phyloP scores from a whole-genome alignment of 306 rosid species.

The Prunus padus region DNA sequence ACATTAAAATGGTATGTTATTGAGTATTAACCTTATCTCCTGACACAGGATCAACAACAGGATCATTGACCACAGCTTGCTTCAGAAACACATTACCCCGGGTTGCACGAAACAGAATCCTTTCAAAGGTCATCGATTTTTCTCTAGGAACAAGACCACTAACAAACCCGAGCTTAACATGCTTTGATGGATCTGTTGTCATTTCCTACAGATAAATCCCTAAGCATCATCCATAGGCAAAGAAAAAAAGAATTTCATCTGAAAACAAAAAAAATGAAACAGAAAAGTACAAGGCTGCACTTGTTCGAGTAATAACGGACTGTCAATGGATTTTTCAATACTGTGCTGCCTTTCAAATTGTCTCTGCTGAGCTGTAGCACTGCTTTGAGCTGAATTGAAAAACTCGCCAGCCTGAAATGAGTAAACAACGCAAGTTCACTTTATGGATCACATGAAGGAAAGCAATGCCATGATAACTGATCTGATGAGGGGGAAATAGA shows the following conservation, averaged over 20 bases:
- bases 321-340: slow-evolving; percentile 62
- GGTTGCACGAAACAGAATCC: slow-evolving; percentile 75
- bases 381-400: slow-evolving; percentile 59
- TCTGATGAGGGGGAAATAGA: too few relatives aligned
- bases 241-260: slow-evolving; percentile 11
- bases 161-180: slow-evolving; percentile 65
- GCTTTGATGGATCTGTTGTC: slow-evolving; percentile 46
- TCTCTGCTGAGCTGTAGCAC: slow-evolving; percentile 55
- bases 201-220: slow-evolving; percentile 47
- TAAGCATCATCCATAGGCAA: slow-evolving; percentile 16
- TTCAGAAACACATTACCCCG: slow-evolving; percentile 80
- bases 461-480: neutral
- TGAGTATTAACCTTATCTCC: slow-evolving; percentile 65
- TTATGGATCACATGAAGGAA: neutral
- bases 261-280: slow-evolving; percentile 3
- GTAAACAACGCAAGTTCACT: slow-evolving; percentile 1
- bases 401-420: slow-evolving; percentile 71
- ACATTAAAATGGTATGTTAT: slow-evolving; percentile 22
- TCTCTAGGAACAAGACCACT: slow-evolving; percentile 79
- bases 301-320: slow-evolving; percentile 70
- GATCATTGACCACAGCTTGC: slow-evolving; percentile 60
- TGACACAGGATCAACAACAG: slow-evolving; percentile 72
- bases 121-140: slow-evolving; percentile 68
- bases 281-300: slow-evolving; percentile 34
- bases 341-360: slow-evolving; percentile 46